These are phyloP conservation scores for Trichoderma hamatum DNA, from an alignment of 2,329 filamentous ascomycete species.

Conservation along the genomic window DNA sequence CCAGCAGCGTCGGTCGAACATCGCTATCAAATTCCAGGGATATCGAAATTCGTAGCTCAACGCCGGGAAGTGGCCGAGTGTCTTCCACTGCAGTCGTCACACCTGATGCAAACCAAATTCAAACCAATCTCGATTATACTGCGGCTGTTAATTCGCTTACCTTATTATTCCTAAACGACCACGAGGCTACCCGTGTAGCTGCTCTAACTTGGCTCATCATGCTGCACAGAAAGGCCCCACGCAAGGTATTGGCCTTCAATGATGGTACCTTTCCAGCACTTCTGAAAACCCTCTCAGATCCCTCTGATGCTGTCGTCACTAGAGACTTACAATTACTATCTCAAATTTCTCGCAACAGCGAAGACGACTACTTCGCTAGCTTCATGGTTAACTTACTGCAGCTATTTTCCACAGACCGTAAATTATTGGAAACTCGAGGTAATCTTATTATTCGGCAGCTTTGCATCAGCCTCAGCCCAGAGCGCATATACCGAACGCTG, in stretches of 20 bases:
- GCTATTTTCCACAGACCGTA: constrained; percentile 91
- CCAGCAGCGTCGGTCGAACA: constrained; percentile 52
- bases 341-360: constrained; percentile 94
- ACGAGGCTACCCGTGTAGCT: constrained; percentile 92
- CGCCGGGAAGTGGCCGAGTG: constrained; percentile 53
- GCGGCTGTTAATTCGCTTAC: constrained; percentile 93
- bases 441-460: constrained; percentile 96
- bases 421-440: constrained; percentile 85
- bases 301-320: constrained; percentile 92
- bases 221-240: constrained; percentile 92
- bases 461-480: constrained; percentile 88
- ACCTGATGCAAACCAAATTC: constrained; percentile 47
- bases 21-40: constrained; percentile 59
- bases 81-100: constrained; percentile 49
- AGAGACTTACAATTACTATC: constrained; percentile 91
- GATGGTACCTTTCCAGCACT: constrained; percentile 96
- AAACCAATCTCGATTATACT: constrained; percentile 87
- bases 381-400: constrained; percentile 98
- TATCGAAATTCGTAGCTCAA: constrained; percentile 55
- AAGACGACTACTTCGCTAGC: constrained; percentile 95
- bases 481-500: constrained; percentile 92
- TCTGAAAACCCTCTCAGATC: constrained; percentile 93
- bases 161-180: constrained; percentile 90
- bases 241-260: constrained; percentile 92
- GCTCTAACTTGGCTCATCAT: constrained; percentile 96